These are phyloP conservation scores for Strigomonas culicis DNA, from an alignment of 208 protist genomes.

Conservation along the genomic window DNA sequence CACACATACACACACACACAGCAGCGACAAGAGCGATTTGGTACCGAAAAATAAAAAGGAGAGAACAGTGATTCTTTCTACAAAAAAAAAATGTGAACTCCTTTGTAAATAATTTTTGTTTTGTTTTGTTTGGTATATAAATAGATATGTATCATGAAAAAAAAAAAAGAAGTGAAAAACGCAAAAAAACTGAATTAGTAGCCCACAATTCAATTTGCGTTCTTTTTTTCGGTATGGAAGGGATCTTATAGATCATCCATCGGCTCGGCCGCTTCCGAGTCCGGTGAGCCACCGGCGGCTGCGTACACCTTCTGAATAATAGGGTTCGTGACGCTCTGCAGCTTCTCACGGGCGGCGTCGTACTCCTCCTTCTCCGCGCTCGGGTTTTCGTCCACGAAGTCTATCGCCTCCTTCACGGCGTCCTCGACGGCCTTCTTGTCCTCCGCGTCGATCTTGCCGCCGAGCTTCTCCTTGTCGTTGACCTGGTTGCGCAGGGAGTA, in stretches of 20 bases:
- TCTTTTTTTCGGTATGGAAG: neutral
- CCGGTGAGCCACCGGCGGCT: slow-evolving; percentile 28
- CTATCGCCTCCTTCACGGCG: slow-evolving; percentile 89
- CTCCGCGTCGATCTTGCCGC: slow-evolving; percentile 74
- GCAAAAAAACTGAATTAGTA: neutral
- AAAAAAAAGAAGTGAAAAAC: slow-evolving; percentile 2
- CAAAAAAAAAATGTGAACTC: too few relatives aligned
- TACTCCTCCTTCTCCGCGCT: slow-evolving; percentile 94
- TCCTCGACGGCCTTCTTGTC: slow-evolving; percentile 86
- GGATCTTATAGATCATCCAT: slow-evolving; percentile 77
- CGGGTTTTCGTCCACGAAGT: slow-evolving; percentile 95
- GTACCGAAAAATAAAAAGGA: too few relatives aligned
- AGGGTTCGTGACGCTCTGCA: slow-evolving; percentile 92
- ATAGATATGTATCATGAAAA: slow-evolving; percentile 3
- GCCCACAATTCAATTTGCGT: too few relatives aligned
- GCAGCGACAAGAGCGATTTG: too few relatives aligned
- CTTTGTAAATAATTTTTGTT: too few relatives aligned
- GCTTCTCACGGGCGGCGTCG: slow-evolving; percentile 85
- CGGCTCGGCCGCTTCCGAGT: slow-evolving; percentile 40
- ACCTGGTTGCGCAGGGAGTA: slow-evolving; percentile 45
- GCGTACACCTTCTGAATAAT: slow-evolving; percentile 90
- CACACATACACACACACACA: too few relatives aligned
- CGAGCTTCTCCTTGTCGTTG: slow-evolving; percentile 30
- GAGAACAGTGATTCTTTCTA: too few relatives aligned
- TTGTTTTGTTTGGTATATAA: neutral